Conservation (phyloP, 345 rosid species). For the Bruguiera parviflora region DNA sequence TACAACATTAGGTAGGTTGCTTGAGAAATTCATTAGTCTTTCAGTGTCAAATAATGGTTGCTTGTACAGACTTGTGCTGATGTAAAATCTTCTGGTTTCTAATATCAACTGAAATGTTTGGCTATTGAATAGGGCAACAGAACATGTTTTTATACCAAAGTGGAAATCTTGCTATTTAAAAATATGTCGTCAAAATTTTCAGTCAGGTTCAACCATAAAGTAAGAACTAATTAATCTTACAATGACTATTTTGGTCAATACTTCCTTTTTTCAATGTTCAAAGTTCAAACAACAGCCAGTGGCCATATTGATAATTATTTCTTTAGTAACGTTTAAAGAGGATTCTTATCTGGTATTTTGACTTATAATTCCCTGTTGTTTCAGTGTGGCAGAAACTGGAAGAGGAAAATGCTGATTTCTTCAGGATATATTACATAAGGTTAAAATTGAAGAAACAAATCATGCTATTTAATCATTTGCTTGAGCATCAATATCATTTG, state of each 20-base stretch:
- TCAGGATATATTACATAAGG: conserved; percentile 91
- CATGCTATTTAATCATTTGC: conserved; percentile 78
- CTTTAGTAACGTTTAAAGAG: neutral
- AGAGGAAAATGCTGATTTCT: conserved; percentile 93
- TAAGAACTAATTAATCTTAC: neutral
- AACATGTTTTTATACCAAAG: neutral
- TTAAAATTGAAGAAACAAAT: conserved; percentile 92
- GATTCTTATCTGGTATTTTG: conserved; percentile 5
- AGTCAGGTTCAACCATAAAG: neutral
- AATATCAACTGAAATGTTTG: neutral
- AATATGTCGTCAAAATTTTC: neutral
- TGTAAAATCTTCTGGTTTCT: no score
- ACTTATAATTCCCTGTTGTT: conserved; percentile 15
- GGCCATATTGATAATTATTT: neutral
- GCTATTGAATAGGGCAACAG: no score
- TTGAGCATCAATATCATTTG: conserved; percentile 86
- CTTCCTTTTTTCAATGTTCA: neutral
- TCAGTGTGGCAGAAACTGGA: conserved; percentile 99
- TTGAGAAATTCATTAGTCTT: neutral
- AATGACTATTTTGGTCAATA: neutral
- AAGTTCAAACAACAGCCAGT: neutral
- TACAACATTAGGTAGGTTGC: conserved; percentile 75
- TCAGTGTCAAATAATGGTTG: no score
- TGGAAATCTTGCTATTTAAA: neutral
- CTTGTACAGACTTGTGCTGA: no score